Evolutionary conservation across 805 yeast species (phyloP).

Genomic region (Metschnikowia aberdeeniae): DNA sequence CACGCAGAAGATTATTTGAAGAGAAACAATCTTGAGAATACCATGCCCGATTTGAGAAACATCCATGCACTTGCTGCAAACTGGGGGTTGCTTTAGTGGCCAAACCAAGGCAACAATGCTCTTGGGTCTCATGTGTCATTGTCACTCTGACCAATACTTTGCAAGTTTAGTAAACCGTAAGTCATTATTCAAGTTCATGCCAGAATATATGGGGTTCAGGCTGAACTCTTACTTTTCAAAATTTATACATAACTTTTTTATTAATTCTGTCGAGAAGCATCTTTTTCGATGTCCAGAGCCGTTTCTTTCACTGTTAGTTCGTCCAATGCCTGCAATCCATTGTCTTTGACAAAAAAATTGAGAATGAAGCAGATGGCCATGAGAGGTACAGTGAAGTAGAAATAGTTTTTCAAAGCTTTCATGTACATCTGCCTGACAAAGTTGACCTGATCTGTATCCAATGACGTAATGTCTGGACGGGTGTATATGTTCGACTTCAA

Average conservation of each 20-base stretch:
- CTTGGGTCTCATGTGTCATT: not conserved
- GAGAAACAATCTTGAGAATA: not conserved
- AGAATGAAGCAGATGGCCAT: slow-evolving; percentile 30
- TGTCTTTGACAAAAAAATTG: slow-evolving; percentile 33
- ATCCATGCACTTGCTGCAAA: not conserved
- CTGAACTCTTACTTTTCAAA: no score
- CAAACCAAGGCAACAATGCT: not conserved
- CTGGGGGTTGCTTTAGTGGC: not conserved
- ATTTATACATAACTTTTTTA: no score
- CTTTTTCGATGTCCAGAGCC: not conserved
- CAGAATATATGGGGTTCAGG: no score
- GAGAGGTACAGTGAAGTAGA: slow-evolving; percentile 33
- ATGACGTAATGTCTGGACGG: slow-evolving; percentile 21
- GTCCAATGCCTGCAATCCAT: slow-evolving; percentile 36
- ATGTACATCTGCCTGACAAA: slow-evolving; percentile 24
- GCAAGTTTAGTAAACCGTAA: no score
- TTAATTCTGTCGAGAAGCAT: not conserved
- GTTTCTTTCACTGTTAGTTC: slow-evolving; percentile 13
- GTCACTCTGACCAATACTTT: not conserved
- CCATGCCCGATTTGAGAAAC: not conserved
- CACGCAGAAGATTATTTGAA: not conserved
- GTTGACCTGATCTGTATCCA: slow-evolving; percentile 19
- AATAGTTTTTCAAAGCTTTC: slow-evolving; percentile 27
- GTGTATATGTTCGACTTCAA: slow-evolving; percentile 29
- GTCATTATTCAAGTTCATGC: no score